Percentiles rank a stretch among this genome's conserved stretches.
These are phyloP conservation scores for Pyrrhoderma noxium DNA, from an alignment of 1,284 basidiomycete genomes.

Conservation along the genomic window DNA sequence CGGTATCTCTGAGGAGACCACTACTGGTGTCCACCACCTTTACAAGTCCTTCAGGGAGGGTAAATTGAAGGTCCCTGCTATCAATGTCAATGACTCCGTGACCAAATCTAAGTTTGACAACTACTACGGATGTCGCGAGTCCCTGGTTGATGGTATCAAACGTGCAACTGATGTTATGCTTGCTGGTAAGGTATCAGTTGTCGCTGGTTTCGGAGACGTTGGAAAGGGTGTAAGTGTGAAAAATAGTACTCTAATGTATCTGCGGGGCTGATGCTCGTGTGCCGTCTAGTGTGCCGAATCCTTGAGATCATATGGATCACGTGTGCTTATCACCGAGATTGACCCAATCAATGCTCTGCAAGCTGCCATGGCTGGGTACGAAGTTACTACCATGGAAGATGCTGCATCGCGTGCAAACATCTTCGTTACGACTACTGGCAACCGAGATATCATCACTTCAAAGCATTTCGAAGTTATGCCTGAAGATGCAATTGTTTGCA, in stretches of 20 bases:
- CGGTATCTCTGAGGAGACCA: slow-evolving; percentile 98
- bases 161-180: slow-evolving; percentile 99
- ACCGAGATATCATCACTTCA: slow-evolving; percentile 94
- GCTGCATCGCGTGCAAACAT: slow-evolving; percentile 85
- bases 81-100: slow-evolving; percentile 99
- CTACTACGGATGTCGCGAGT: slow-evolving; percentile 98
- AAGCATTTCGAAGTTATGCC: slow-evolving; percentile 94
- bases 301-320: slow-evolving; percentile 92
- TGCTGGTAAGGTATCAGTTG: slow-evolving; percentile 97
- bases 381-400: slow-evolving; percentile 98
- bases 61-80: slow-evolving; percentile 94
- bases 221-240: slow-evolving; percentile 83
- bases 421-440: slow-evolving; percentile 98
- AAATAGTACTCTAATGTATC: slow-evolving; percentile 5
- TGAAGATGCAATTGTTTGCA: slow-evolving; percentile 98
- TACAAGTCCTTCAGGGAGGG: slow-evolving; percentile 97
- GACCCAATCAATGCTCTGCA: slow-evolving; percentile 99
- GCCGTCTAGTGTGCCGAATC: slow-evolving; percentile 88
- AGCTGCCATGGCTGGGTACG: slow-evolving; percentile 99
- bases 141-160: slow-evolving; percentile 99
- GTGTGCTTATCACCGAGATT: slow-evolving; percentile 96
- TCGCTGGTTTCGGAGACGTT: slow-evolving; percentile 98
- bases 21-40: slow-evolving; percentile 98
- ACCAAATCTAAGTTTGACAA: slow-evolving; percentile 99
- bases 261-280: slow-evolving; percentile 15